Evolutionary conservation across 805 yeast species (phyloP).

Genomic region (Pichia californica): DNA sequence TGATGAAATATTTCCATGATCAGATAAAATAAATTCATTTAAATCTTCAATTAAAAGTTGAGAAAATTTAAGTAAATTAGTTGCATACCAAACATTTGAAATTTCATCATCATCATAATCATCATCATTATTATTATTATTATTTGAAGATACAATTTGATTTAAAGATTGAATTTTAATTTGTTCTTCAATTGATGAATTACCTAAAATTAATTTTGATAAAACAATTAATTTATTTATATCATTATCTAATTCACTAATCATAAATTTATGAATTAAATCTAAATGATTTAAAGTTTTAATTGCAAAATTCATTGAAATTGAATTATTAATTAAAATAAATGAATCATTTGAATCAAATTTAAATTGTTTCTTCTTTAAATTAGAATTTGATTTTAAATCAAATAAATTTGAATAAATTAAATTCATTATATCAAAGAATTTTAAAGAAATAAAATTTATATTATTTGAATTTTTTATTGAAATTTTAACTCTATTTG

Average conservation of each 20-base stretch:
- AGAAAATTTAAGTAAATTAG: slow-evolving; percentile 24
- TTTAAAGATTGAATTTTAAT: slow-evolving; percentile 19
- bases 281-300: slow-evolving; percentile 24
- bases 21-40: slow-evolving; percentile 28
- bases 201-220: slow-evolving; percentile 21
- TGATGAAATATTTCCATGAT: slow-evolving; percentile 22
- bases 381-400: slow-evolving; percentile 9
- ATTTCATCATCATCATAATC: slow-evolving; percentile 8
- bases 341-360: slow-evolving; percentile 13
- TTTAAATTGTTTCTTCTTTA: slow-evolving; percentile 13
- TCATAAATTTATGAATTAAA: slow-evolving; percentile 22
- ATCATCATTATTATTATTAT: too few species aligned
- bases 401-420: slow-evolving; percentile 22
- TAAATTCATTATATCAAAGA: slow-evolving; percentile 23
- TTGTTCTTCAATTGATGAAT: slow-evolving; percentile 3
- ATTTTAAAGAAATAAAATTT: slow-evolving; percentile 26
- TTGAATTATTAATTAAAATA: slow-evolving; percentile 6
- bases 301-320: slow-evolving; percentile 17
- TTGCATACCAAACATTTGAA: slow-evolving; percentile 22
- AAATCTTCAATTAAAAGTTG: slow-evolving; percentile 24
- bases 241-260: slow-evolving; percentile 29
- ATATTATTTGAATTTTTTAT: slow-evolving; percentile 16
- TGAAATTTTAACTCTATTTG: slow-evolving; percentile 21
- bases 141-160: slow-evolving; percentile 6
- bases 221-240: slow-evolving; percentile 28